Base-by-base conservation (phyloP, 805 yeast genomes). In the Maudiozyma pseudohumilis region DNA sequence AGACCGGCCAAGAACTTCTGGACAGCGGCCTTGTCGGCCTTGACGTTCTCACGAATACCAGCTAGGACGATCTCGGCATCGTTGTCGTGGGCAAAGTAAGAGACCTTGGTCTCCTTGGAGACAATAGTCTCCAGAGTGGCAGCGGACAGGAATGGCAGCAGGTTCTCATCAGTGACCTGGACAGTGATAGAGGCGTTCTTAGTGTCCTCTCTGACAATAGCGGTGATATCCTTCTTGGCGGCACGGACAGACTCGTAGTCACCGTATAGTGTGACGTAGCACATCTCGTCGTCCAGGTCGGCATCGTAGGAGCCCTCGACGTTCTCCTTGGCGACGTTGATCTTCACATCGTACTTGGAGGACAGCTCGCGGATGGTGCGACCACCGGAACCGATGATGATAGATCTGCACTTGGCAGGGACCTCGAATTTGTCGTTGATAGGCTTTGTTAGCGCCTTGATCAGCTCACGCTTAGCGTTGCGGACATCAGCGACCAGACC, bases 311-410 rank as follows among this genome's bases (percentile, higher is more conserved):
- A 62, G 31, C 58, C 60, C 20, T 60, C 59, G 21, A 55, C 55
- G 13, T 46, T 47, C 22, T 51, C 55, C 42, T 50, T 52, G n/a
- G 55, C 52, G 36, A 58, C 64, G 35, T 77, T 80, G 50, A 88
- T 77, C 50, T 83, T 83, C 47, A 88, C 75, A 47, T 70, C 81
- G 35, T 75, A 79, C 34, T 83, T 72, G 37, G 72, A 80, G 34
- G 82, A 69, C 46, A 88, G 83, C 41, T 92, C 88, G 58, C 77
- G 83, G 61, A 88, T 74, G 43, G 70, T 80, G 49, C 70, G 73
- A 56, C 97, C 97, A 56, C 80, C 83, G 31, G 88, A 71, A 41
- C 97, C 97, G 61, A 88, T 88, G 41, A 88, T 74, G 35, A 74
- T 72, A 6, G 94, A 72, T 60, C 92, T 74, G 41, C 84, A 70